Evolutionary conservation across 192 early-diverging fungal species (phyloP).

Genomic region (Backusella tuberculispora): DNA sequence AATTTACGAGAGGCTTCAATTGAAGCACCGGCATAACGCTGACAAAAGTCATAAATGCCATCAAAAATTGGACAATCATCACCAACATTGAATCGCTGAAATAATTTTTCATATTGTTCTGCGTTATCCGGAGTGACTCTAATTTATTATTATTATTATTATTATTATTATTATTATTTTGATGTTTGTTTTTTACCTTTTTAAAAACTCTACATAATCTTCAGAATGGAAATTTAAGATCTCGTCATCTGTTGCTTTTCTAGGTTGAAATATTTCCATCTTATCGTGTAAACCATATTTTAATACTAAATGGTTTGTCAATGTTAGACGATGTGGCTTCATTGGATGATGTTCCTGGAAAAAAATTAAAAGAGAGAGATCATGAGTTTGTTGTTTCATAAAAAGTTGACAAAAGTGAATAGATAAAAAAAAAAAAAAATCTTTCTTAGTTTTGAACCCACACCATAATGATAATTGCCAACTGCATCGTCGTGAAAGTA

Average conservation of each 20-base stretch:
- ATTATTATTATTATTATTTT: too few species aligned
- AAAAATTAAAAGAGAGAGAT: neutral
- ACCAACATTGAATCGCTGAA: conserved; percentile 85
- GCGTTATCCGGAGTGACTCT: conserved; percentile 76
- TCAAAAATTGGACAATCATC: conserved; percentile 99
- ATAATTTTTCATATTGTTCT: conserved; percentile 59
- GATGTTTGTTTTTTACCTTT: too few species aligned
- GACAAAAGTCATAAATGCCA: conserved; percentile 95
- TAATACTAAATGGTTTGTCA: conserved; percentile 93
- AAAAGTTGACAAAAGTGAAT: neutral
- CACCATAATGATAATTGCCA: conserved; percentile 83
- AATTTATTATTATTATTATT: too few species aligned
- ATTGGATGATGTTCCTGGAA: conserved; percentile 72
- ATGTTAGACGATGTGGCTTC: conserved; percentile 92
- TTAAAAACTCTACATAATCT: conserved; percentile 96
- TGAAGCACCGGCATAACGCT: conserved; percentile 90
- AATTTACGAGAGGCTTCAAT: conserved; percentile 90
- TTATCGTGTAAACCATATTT: conserved; percentile 92
- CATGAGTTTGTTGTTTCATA: neutral
- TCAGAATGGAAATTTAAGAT: conserved; percentile 94
- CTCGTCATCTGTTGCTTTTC: conserved; percentile 84
- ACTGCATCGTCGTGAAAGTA: conserved; percentile 80
- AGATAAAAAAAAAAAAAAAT: conserved; percentile 16
- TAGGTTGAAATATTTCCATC: conserved; percentile 86
- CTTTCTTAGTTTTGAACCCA: conserved; percentile 31